A percentile compares a stretch with the other conserved stretches of the same genome.
phyloP scores from a whole-genome alignment of 768 basidiomycete species.

The Tylopilus cervinicoccineus region DNA sequence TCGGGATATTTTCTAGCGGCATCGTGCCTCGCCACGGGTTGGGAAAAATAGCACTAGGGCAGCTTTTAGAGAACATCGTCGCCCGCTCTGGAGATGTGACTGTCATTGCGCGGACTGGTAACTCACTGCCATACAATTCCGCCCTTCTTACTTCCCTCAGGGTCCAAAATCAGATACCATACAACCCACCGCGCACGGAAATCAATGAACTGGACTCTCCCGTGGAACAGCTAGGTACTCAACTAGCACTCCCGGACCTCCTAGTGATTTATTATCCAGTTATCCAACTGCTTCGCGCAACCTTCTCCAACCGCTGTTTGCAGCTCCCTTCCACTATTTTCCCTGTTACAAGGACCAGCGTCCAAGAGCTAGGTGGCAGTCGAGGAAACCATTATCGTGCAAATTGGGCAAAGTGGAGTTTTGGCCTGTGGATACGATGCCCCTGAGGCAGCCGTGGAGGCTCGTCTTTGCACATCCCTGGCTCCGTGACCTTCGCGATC shows the following conservation, averaged over 20 bases:
- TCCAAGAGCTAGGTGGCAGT: not conserved
- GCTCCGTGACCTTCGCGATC: conserved; percentile 3
- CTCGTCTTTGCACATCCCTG: conserved; percentile 8
- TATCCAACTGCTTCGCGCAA: not conserved
- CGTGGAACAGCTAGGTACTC: not conserved
- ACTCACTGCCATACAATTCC: conserved; percentile 5
- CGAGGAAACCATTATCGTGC: not conserved
- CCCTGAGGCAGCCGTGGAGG: not conserved
- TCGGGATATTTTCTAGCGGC: conserved; percentile 11
- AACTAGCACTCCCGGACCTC: not conserved
- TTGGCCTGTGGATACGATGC: not conserved
- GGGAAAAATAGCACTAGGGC: conserved; percentile 1
- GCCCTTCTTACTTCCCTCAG: conserved; percentile 6
- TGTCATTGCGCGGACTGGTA: conserved; percentile 8
- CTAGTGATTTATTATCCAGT: not conserved
- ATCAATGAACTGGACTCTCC: not conserved
- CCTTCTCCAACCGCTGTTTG: not conserved
- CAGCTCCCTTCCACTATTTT: not conserved
- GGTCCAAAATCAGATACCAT: conserved; percentile 1
- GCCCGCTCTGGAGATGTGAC: conserved; percentile 5
- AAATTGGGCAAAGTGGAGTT: conserved; percentile 3
- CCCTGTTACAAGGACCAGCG: not conserved
- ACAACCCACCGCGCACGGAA: not conserved
- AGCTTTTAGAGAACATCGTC: conserved; percentile 7
- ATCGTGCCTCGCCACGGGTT: conserved; percentile 5